Conservation (phyloP, 2,329 filamentous ascomycete species). For the Aspergillus ruber region DNA sequence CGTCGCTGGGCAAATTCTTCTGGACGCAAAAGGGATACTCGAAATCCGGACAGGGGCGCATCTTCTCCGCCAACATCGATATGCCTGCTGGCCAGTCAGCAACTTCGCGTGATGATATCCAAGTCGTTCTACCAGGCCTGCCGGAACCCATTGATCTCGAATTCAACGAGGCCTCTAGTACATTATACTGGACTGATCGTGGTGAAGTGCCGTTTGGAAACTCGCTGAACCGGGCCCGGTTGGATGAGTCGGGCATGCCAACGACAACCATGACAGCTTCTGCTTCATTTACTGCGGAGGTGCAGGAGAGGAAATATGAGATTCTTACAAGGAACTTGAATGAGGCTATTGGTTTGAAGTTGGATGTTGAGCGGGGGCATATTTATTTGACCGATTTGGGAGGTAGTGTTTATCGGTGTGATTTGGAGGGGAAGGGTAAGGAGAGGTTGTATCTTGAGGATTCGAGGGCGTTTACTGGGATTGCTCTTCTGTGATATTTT, state of each 20-base stretch:
- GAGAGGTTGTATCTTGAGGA: conserved; percentile 9
- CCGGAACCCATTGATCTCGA: conserved; percentile 56
- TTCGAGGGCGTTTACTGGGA: conserved; percentile 15
- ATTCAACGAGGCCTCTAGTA: conserved; percentile 40
- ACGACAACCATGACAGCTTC: conserved; percentile 17
- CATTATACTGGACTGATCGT: conserved; percentile 56
- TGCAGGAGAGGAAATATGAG: conserved; percentile 9
- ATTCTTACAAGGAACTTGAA: conserved; percentile 32
- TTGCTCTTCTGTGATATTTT: background rate
- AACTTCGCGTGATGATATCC: conserved; percentile 36
- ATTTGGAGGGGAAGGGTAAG: conserved; percentile 15
- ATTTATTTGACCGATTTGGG: conserved; percentile 25
- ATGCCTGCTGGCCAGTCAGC: conserved; percentile 31
- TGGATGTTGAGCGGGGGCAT: conserved; percentile 18
- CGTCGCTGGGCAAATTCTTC: conserved; percentile 43
- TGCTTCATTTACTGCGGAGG: conserved; percentile 8
- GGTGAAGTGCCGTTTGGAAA: conserved; percentile 53
- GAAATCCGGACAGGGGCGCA: conserved; percentile 47
- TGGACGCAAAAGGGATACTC: conserved; percentile 56
- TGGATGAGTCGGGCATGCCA: conserved; percentile 17
- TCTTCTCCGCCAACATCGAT: conserved; percentile 46
- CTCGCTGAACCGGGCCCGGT: conserved; percentile 41
- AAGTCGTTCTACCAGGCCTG: conserved; percentile 38
- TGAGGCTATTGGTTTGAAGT: conserved; percentile 43
- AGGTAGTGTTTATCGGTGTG: conserved; percentile 20